phyloP scores from a whole-genome alignment of 495 filamentous ascomycete species.

The Aspergillus campestris region DNA sequence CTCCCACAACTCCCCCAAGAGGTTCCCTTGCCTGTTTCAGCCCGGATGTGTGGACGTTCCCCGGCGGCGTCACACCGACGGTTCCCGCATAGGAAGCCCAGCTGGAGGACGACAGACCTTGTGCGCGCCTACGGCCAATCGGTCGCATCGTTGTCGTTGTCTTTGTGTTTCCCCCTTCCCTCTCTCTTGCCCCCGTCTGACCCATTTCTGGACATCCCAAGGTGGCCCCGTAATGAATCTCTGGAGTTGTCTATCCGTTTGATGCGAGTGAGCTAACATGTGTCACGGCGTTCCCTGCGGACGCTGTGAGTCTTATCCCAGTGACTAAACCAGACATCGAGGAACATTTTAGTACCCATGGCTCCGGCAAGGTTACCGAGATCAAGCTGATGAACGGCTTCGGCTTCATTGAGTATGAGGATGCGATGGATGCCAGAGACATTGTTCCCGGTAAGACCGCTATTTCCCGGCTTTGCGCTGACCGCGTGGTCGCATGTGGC shows the following conservation, averaged over 20 bases:
- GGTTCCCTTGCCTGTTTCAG: conserved; percentile 8
- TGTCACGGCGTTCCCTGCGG: conserved; percentile 15
- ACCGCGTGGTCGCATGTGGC: conserved; percentile 2
- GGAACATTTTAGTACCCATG: conserved; percentile 89
- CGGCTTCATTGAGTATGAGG: conserved; percentile 98
- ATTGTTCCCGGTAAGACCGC: conserved; percentile 78
- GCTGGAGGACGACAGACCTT: too few relatives aligned
- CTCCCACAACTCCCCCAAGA: conserved; percentile 6
- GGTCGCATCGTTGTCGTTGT: too few relatives aligned
- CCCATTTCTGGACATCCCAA: conserved; percentile 10
- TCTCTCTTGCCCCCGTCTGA: conserved; percentile 3
- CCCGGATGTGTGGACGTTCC: conserved; percentile 4
- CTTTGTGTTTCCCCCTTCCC: conserved; percentile 2
- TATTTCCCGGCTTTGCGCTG: background rate
- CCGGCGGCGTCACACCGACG: too few relatives aligned
- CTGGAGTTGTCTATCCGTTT: conserved; percentile 12
- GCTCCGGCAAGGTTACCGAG: conserved; percentile 92
- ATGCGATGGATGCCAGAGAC: conserved; percentile 92
- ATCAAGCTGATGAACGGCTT: conserved; percentile 99
- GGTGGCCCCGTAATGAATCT: conserved; percentile 12
- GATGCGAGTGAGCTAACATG: conserved; percentile 19
- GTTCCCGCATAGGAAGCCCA: too few relatives aligned
- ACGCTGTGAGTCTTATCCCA: conserved; percentile 33
- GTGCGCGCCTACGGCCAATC: too few relatives aligned
- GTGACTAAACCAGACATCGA: conserved; percentile 96